Evolutionary conservation across 345 rosid species (phyloP), one percentile per base, ranked within the genome.

Genomic region (Eucalyptus fibrosa): DNA sequence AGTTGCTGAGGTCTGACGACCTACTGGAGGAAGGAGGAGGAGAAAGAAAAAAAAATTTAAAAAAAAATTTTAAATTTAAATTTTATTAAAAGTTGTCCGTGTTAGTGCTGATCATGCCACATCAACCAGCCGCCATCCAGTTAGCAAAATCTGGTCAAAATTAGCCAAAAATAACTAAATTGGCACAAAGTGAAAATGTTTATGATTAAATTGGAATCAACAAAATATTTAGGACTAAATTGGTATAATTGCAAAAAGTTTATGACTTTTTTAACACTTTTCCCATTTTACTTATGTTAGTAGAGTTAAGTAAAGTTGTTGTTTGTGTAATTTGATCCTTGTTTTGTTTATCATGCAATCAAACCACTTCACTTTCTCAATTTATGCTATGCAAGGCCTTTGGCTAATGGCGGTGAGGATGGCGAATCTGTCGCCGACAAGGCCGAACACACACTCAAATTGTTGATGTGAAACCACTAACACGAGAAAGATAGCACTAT

Each of bases 81-180:
- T 0, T 19, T 53, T 53, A 53, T 19, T 53, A 53, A 53, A 53
- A 53, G 10, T 53, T 53, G 10, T 53, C 2, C 0, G 7, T 0
- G 4, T 53, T 2, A 51, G 2, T 0, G 1, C 2, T 3, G 0
- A 3, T 53, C 11, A 21, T 53, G 59, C 5, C 11, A 53, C 2
- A 21, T 53, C 11, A 53, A 53, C 0, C 4, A 1, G 0, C 26
- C 4, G 0, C 1, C 2, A 0, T 53, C 24, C 2, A 8, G 2
- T 53, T 0, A 53, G 26, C 5, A 53, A 53, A 53, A 53, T 53
- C 0, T 53, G 0, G 5, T 1, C 1, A 53, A 53, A 53, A 53
- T 21, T 21, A 53, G 11, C 24, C 26, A 1, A 19, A 53, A 53
- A 53, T 21, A 23, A 53, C 59, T 53, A 19, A 19, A 53, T 53